Percentiles rank a stretch among this genome's conserved stretches.
These are phyloP conservation scores for Panus rudis DNA, from an alignment of 768 basidiomycete species.

Conservation along the genomic window DNA sequence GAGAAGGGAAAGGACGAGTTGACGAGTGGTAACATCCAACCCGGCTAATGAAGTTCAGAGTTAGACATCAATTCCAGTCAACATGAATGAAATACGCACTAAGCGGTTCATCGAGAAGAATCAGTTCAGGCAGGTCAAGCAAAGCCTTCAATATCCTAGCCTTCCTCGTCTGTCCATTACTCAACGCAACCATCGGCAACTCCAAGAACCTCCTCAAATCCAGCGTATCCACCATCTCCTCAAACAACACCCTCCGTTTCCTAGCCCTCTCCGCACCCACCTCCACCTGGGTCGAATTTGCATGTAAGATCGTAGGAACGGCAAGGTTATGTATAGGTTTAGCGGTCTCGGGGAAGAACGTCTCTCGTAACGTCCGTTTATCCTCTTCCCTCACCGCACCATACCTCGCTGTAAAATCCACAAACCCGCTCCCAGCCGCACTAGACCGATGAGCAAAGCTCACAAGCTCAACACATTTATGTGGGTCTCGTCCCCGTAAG, in stretches of 20 bases:
- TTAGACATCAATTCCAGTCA: background rate
- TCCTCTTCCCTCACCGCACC: slow-evolving; percentile 85
- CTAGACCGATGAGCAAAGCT: slow-evolving; percentile 60
- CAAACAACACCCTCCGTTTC: slow-evolving; percentile 33
- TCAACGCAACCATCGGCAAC: slow-evolving; percentile 76
- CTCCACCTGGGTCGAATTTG: slow-evolving; percentile 13
- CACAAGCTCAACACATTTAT: slow-evolving; percentile 45
- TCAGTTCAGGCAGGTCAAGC: slow-evolving; percentile 58
- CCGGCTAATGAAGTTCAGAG: slow-evolving; percentile 48
- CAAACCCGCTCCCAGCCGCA: slow-evolving; percentile 64
- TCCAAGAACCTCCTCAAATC: slow-evolving; percentile 62
- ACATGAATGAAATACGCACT: slow-evolving; percentile 40
- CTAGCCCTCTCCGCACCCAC: slow-evolving; percentile 18
- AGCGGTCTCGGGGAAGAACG: slow-evolving; percentile 47
- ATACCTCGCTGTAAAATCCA: slow-evolving; percentile 90
- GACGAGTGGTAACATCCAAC: slow-evolving; percentile 57
- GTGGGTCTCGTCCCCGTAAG: slow-evolving; percentile 45
- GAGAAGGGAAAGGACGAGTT: slow-evolving; percentile 48
- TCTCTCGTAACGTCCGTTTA: slow-evolving; percentile 64
- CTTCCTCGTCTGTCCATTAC: slow-evolving; percentile 87
- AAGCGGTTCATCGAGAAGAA: slow-evolving; percentile 89
- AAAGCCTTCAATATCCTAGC: slow-evolving; percentile 79
- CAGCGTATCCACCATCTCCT: slow-evolving; percentile 47
- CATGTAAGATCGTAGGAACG: slow-evolving; percentile 24
- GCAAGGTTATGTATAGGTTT: slow-evolving; percentile 19